Percentiles rank a stretch among this genome's conserved stretches.
These are phyloP conservation scores for Amauroascus verrucosus DNA, from an alignment of 2,329 filamentous ascomycete genomes.

Conservation along the genomic window DNA sequence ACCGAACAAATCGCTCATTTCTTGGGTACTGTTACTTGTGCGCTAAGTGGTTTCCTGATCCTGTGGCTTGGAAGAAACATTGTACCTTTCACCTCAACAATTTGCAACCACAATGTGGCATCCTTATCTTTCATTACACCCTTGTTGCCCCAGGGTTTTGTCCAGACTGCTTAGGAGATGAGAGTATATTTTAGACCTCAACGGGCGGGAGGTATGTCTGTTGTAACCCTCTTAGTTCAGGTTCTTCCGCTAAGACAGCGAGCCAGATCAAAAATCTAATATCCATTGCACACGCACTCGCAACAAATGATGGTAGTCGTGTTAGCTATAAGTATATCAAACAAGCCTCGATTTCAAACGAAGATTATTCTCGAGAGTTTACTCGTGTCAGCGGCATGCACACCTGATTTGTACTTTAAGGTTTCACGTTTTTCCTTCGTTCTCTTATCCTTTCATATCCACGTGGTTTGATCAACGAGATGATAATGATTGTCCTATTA, in stretches of 20 bases:
- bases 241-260: not conserved
- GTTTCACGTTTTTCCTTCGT: not conserved
- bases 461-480: too few relatives aligned
- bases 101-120: too few relatives aligned
- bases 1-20: too few relatives aligned
- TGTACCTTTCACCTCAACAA: too few relatives aligned
- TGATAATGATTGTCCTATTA: too few relatives aligned
- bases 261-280: conserved; percentile 13
- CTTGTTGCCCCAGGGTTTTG: too few relatives aligned
- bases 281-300: conserved; percentile 8
- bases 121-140: too few relatives aligned
- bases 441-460: not conserved
- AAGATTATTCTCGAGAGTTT: conserved; percentile 6
- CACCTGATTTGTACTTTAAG: not conserved
- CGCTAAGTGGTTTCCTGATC: too few relatives aligned
- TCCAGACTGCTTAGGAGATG: too few relatives aligned
- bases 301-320: not conserved
- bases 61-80: too few relatives aligned
- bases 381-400: not conserved
- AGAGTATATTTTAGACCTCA: not conserved
- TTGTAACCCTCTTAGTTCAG: not conserved
- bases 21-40: too few relatives aligned
- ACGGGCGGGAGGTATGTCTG: not conserved
- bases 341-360: conserved; percentile 5
- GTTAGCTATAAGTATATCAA: conserved; percentile 9